Conservation (phyloP, 495 filamentous ascomycete species). For the Aspergillus saccharolyticus region DNA sequence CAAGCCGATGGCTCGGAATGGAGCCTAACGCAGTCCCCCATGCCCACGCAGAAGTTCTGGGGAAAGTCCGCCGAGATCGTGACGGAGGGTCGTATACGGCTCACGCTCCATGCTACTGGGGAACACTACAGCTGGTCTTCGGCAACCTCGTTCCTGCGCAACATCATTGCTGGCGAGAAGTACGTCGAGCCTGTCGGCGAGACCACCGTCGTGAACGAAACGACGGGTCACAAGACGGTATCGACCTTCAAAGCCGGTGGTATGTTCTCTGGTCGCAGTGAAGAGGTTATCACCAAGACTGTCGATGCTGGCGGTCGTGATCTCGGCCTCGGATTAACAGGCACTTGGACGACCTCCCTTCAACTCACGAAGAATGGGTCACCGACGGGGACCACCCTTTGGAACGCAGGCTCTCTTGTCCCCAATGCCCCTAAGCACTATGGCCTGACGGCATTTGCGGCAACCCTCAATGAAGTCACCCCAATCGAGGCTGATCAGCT, state of each 20-base stretch:
- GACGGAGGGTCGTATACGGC: constrained; percentile 78
- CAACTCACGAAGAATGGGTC: constrained; percentile 55
- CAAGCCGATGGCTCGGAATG: constrained; percentile 82
- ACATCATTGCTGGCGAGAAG: constrained; percentile 96
- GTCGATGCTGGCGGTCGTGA: constrained; percentile 59
- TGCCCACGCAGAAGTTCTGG: constrained; percentile 96
- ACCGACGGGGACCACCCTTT: constrained; percentile 58
- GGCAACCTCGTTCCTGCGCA: constrained; percentile 85
- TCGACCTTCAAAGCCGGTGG: constrained; percentile 87
- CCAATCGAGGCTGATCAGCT: constrained; percentile 64
- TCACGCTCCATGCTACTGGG: constrained; percentile 62
- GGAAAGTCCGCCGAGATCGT: constrained; percentile 91
- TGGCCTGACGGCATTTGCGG: constrained; percentile 83
- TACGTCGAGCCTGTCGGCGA: constrained; percentile 92
- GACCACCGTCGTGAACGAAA: constrained; percentile 77
- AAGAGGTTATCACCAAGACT: constrained; percentile 75
- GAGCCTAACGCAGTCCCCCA: constrained; percentile 80
- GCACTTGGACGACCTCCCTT: constrained; percentile 80
- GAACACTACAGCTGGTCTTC: constrained; percentile 81
- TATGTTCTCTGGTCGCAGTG: constrained; percentile 92
- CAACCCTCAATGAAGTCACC: constrained; percentile 83
- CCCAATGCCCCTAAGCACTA: constrained; percentile 71
- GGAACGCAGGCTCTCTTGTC: constrained; percentile 71
- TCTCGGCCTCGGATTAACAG: constrained; percentile 58
- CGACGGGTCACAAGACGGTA: constrained; percentile 69